phyloP scores from a whole-genome alignment of 352 stramenopile species.

The Phytopythium sindhum region DNA sequence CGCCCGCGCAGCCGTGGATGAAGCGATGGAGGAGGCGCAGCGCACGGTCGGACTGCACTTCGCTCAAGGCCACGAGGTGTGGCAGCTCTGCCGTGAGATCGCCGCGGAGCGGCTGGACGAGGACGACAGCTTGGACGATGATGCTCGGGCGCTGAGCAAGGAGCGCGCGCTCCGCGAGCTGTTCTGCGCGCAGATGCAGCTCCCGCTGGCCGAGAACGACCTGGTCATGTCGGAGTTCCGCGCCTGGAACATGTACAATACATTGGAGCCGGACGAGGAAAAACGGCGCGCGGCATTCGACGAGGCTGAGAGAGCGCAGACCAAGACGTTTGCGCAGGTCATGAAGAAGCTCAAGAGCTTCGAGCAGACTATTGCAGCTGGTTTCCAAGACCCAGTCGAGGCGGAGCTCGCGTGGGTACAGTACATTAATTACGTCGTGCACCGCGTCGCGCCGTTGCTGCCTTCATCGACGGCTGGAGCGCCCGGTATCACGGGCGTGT shows the following conservation, averaged over 20 bases:
- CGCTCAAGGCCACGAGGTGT: constrained; percentile 56
- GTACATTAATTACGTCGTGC: constrained; percentile 68
- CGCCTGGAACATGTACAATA: constrained; percentile 69
- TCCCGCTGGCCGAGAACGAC: constrained; percentile 72
- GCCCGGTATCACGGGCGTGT: neutral
- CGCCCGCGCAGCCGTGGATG: constrained; percentile 18
- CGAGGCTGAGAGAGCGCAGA: constrained; percentile 32
- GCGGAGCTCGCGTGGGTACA: constrained; percentile 38
- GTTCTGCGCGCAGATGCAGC: constrained; percentile 48
- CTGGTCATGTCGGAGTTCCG: constrained; percentile 72
- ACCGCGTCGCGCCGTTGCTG: constrained; percentile 40
- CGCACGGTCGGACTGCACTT: constrained; percentile 45
- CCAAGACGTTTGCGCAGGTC: constrained; percentile 36
- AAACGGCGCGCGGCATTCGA: constrained; percentile 16
- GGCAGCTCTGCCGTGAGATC: constrained; percentile 50
- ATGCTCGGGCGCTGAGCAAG: constrained; percentile 19
- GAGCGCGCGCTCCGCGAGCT: constrained; percentile 36
- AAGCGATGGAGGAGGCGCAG: constrained; percentile 27
- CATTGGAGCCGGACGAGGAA: constrained; percentile 17
- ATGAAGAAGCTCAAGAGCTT: constrained; percentile 65
- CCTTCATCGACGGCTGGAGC: neutral
- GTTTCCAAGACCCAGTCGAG: constrained; percentile 15
- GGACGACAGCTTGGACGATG: neutral
- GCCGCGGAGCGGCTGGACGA: constrained; percentile 30
- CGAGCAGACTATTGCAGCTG: constrained; percentile 25